phyloP scores from a whole-genome alignment of 345 rosid genomes.

The Hevea brasiliensis region DNA sequence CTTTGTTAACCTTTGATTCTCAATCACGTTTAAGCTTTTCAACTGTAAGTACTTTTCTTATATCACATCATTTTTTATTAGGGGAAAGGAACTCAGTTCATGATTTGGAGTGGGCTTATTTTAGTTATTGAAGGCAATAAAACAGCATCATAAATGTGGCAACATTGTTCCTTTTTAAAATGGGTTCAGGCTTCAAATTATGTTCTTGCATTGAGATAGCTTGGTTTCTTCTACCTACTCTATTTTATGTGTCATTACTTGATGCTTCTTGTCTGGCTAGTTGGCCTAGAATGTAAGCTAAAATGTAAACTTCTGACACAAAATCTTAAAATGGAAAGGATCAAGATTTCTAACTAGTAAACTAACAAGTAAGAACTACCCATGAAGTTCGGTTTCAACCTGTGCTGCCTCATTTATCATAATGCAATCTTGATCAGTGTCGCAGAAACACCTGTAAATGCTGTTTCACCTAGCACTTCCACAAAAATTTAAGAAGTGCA shows the following conservation, averaged over 20 bases:
- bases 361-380: neutral
- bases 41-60: slow-evolving; percentile 32
- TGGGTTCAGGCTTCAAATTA: neutral
- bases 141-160: neutral
- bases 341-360: neutral
- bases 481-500: neutral
- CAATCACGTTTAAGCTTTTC: slow-evolving; percentile 17
- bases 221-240: neutral
- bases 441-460: neutral
- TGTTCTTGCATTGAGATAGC: neutral
- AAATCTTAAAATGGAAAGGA: neutral
- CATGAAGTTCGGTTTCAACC: neutral
- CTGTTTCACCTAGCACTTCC: neutral
- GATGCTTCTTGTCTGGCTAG: neutral
- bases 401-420: neutral
- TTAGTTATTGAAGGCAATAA: neutral
- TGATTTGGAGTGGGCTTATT: neutral
- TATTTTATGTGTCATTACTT: neutral
- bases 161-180: neutral
- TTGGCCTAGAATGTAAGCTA: neutral
- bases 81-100: too few species aligned
- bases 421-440: neutral
- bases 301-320: neutral
- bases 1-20: slow-evolving; percentile 42
- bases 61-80: neutral